These are phyloP conservation scores for Monosporozyma unispora DNA, from an alignment of 805 yeast species.

Conservation along the genomic window DNA sequence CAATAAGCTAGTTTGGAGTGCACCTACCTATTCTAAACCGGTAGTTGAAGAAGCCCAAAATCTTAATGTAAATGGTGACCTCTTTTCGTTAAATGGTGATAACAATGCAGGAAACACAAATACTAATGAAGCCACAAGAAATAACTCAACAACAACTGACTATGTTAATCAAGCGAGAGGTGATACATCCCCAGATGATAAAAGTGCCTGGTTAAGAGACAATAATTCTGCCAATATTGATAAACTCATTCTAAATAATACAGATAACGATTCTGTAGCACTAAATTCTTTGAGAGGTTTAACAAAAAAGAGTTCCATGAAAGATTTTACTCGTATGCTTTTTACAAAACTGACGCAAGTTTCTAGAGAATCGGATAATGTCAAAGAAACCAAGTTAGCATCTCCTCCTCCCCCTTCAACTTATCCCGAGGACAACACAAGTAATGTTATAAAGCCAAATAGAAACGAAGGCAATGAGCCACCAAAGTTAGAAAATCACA, in stretches of 20 bases:
- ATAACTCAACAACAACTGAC: neutral
- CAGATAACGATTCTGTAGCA: slow-evolving; percentile 17
- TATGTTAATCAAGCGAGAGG: neutral
- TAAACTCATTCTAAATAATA: slow-evolving; percentile 3
- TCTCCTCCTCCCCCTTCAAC: no score
- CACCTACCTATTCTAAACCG: slow-evolving; percentile 21
- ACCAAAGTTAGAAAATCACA: neutral
- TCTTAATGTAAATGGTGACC: slow-evolving; percentile 19
- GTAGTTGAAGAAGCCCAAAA: slow-evolving; percentile 18
- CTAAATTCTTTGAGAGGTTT: slow-evolving; percentile 22
- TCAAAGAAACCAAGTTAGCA: no score
- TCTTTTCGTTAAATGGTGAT: slow-evolving; percentile 5
- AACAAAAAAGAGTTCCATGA: slow-evolving; percentile 15
- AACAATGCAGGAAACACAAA: neutral
- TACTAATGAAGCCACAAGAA: neutral
- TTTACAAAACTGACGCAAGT: slow-evolving; percentile 12
- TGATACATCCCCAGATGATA: neutral
- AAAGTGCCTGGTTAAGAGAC: neutral
- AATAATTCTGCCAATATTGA: neutral
- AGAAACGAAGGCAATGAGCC: neutral
- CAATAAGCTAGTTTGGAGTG: slow-evolving; percentile 19
- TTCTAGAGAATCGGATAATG: neutral
- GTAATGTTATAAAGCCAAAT: neutral
- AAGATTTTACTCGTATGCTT: slow-evolving; percentile 19
- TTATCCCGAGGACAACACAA: no score